Evolutionary conservation across 257 asterid species (phyloP).

Genomic region (Nicotiana knightiana): DNA sequence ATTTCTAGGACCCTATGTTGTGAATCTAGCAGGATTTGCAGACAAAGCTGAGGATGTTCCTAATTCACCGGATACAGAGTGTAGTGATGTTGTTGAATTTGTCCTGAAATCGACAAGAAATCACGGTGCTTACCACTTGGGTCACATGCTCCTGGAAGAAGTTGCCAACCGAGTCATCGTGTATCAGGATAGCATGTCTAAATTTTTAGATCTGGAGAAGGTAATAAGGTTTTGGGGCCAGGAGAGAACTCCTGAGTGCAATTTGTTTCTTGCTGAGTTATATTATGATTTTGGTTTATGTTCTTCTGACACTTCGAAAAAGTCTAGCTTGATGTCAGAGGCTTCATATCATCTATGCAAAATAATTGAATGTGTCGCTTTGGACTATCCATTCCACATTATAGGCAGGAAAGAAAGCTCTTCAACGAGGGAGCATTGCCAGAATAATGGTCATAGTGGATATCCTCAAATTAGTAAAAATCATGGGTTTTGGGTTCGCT

Average conservation of each 20-base stretch:
- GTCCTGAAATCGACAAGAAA: conserved; percentile 48
- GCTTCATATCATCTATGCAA: conserved; percentile 87
- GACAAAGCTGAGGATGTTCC: conserved; percentile 31
- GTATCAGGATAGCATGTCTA: conserved; percentile 49
- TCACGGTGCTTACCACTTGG: conserved; percentile 74
- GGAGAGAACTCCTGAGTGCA: conserved; percentile 77
- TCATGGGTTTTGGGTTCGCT: conserved; percentile 79
- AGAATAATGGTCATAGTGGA: conserved; percentile 26
- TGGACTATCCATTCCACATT: conserved; percentile 48
- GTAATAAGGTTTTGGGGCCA: conserved; percentile 71
- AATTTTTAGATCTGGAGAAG: conserved; percentile 83
- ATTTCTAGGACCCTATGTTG: conserved; percentile 59
- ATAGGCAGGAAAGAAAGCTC: conserved; percentile 26
- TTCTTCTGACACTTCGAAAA: conserved; percentile 41
- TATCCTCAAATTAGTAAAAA: conserved; percentile 35
- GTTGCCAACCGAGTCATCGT: conserved; percentile 46
- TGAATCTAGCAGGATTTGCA: conserved; percentile 34
- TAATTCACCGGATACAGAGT: conserved; percentile 47
- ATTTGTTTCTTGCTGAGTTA: conserved; percentile 85
- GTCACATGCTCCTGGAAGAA: conserved; percentile 83
- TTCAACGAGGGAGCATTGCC: conserved; percentile 27
- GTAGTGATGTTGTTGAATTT: conserved; percentile 54
- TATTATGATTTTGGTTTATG: conserved; percentile 75
- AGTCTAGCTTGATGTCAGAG: conserved; percentile 54
- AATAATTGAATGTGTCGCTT: conserved; percentile 72